Evolutionary conservation across 2,329 filamentous ascomycete species (phyloP).

Genomic region (Fusarium sp.): DNA sequence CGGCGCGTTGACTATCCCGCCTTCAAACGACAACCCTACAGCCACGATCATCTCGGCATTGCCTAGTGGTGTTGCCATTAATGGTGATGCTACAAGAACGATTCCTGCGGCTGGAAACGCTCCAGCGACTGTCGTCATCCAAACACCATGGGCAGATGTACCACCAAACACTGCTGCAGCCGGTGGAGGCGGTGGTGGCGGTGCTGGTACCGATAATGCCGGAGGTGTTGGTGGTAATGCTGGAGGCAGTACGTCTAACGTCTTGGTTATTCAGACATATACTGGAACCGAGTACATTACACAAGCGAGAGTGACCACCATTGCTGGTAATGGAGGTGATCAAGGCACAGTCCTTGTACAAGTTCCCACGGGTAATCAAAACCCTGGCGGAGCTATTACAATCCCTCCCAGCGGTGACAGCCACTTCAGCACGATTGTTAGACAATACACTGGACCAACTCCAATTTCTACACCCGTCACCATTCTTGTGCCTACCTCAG

Average conservation of each 20-base stretch:
- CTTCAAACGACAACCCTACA: slow-evolving; percentile 30
- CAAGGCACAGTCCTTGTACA: slow-evolving; percentile 35
- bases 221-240: slow-evolving; percentile 1
- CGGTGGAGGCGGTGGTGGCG: background rate
- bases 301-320: slow-evolving; percentile 22
- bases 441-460: slow-evolving; percentile 22
- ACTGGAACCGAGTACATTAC: slow-evolving; percentile 35
- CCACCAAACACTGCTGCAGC: slow-evolving; percentile 25
- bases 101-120: slow-evolving; percentile 29
- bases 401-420: slow-evolving; percentile 33
- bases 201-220: background rate
- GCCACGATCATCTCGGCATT: slow-evolving; percentile 33
- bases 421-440: slow-evolving; percentile 32
- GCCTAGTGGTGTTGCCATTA: slow-evolving; percentile 23
- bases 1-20: slow-evolving; percentile 33
- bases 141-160: slow-evolving; percentile 37
- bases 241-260: slow-evolving; percentile 18
- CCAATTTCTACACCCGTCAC: slow-evolving; percentile 32
- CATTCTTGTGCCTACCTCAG: slow-evolving; percentile 30
- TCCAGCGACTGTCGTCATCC: slow-evolving; percentile 37
- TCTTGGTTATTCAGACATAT: slow-evolving; percentile 35
- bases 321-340: slow-evolving; percentile 14
- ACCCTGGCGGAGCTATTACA: slow-evolving; percentile 22
- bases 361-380: slow-evolving; percentile 30
- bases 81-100: slow-evolving; percentile 26